Percentiles rank a stretch among this genome's conserved stretches.
phyloP scores from a whole-genome alignment of 352 stramenopile genomes.

The Phytophthora citrophthora region DNA sequence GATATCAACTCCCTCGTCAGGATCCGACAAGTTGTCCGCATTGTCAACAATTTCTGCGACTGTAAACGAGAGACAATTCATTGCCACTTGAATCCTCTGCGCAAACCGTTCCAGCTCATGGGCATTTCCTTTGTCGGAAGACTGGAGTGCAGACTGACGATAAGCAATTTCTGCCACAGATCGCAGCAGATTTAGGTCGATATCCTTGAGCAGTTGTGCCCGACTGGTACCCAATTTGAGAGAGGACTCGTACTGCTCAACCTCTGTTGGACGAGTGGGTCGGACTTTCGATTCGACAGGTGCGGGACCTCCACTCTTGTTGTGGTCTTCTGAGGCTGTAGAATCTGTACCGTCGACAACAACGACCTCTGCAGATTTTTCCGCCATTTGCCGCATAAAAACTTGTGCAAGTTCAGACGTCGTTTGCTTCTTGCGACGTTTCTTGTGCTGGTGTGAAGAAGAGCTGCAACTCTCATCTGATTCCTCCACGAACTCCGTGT shows the following conservation, averaged over 20 bases:
- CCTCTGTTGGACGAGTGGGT: background rate
- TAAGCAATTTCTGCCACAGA: constrained; percentile 14
- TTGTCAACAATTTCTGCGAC: constrained; percentile 1
- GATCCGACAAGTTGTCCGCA: background rate
- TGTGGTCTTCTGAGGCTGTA: background rate
- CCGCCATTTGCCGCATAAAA: no score
- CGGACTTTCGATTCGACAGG: background rate
- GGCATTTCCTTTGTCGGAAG: background rate
- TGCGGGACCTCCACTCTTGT: background rate
- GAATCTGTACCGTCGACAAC: constrained; percentile 5
- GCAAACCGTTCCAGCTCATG: constrained; percentile 7
- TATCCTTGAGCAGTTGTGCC: constrained; percentile 9
- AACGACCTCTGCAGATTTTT: background rate
- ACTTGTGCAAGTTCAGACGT: background rate
- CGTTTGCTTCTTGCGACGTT: constrained; percentile 8
- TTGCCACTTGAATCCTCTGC: constrained; percentile 11
- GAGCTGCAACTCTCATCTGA: background rate
- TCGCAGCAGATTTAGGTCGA: constrained; percentile 13
- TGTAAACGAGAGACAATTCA: constrained; percentile 5
- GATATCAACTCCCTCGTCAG: constrained; percentile 3
- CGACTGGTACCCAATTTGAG: background rate
- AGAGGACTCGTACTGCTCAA: constrained; percentile 8
- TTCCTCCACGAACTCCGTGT: constrained; percentile 12
- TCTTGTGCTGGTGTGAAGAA: constrained; percentile 5
- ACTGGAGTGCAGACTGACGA: background rate